Base-by-base conservation (phyloP, 2,329 filamentous ascomycete species). In the Alternaria sp. region DNA sequence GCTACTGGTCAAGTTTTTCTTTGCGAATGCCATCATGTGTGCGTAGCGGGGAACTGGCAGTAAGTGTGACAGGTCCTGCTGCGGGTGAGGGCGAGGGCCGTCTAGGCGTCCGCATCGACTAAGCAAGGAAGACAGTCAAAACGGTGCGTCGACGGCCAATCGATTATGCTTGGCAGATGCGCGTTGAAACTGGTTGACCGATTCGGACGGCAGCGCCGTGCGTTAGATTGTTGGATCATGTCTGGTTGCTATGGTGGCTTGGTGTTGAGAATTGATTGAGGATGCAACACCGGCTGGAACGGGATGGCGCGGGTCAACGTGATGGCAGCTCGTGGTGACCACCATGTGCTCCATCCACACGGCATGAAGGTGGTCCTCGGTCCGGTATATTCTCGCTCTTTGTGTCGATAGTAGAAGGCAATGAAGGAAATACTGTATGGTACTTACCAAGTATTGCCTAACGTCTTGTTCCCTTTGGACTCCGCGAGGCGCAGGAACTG, bases 401-500 rank as follows among this genome's bases (percentile, higher is more conserved):
- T 28, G 57, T 64, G 61, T 56, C 62, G 38, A 57, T 54, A 36
- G 50, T 43, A 58, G 40, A 59, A 56, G 32, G 36, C 53, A 54
- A 60, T 62, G 53, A 59, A 57, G 20, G 32, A 27, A 50, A 38
- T 5, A 61, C 54, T 34, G 14, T 36, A 45, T 41, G 44, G 46
- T 46, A 75, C 78, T 74, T 89, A 97, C 94, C 95, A 99, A 72
- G 92, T 91, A 82, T 98, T 97, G 64, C 95, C 95, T 66, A 98
- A 84, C 57, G 89, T 93, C 84, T 97, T 97, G 80, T 90, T 91
- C 52, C 94, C 94, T 76, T 90, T 92, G 74, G 92, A 85, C 81
- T 98, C 95, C 38, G 95, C 94, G 74, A 94, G 86, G 74, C 94
- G 92, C 79, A 97, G 93, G 82, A 97, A 97, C 80, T 91, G 92